phyloP scores from a whole-genome alignment of 768 basidiomycete genomes.

The Suillus ampliporus region DNA sequence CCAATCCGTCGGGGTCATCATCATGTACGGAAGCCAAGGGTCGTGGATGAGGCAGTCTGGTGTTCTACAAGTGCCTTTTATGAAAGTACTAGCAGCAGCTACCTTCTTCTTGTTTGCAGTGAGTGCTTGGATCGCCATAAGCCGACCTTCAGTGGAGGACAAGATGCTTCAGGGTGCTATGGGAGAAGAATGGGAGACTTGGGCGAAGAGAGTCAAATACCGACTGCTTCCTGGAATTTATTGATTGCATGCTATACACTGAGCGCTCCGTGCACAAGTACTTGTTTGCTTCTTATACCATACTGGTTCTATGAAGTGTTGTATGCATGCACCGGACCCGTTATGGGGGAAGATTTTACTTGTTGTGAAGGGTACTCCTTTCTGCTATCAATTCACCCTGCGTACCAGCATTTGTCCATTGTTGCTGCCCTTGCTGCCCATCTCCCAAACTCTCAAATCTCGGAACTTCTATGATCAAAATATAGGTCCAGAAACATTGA shows the following conservation, averaged over 20 bases:
- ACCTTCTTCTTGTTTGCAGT: constrained; percentile 25
- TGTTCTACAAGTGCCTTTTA: constrained; percentile 3
- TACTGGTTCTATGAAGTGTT: no score
- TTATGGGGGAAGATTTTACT: no score
- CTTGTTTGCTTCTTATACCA: no score
- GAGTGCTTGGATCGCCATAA: background rate
- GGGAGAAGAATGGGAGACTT: constrained; percentile 39
- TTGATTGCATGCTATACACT: constrained; percentile 14
- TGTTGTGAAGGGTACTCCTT: no score
- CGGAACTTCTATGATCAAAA: no score
- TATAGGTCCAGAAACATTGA: no score
- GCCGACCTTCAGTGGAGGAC: constrained; percentile 32
- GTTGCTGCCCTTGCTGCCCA: no score
- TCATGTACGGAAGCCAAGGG: constrained; percentile 9
- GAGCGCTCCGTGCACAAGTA: no score
- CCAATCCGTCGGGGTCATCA: constrained; percentile 6
- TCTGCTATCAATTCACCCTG: no score
- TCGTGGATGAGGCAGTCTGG: constrained; percentile 22
- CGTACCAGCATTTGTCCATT: no score
- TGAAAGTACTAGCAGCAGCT: constrained; percentile 21
- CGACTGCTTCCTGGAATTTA: constrained; percentile 39
- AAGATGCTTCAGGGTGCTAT: constrained; percentile 33
- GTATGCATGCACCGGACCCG: no score
- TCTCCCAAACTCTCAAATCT: no score
- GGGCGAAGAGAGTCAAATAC: constrained; percentile 36